Evolutionary conservation across 257 asterid genomes (phyloP).

Genomic region (Lantana camara): DNA sequence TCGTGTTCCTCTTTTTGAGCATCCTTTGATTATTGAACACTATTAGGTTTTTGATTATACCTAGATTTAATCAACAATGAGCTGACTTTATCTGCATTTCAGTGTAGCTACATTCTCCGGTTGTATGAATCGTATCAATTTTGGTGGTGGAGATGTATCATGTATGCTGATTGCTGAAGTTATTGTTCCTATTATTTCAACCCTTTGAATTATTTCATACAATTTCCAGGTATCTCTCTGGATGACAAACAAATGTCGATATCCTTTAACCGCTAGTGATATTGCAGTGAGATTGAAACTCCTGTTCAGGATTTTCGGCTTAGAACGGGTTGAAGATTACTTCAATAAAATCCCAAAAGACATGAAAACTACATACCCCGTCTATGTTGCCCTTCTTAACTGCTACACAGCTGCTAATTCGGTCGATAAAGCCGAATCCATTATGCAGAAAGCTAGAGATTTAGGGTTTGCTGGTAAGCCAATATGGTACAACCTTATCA

Average conservation of each 20-base stretch:
- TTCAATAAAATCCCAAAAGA: slow-evolving; percentile 43
- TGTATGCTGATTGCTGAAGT: no score
- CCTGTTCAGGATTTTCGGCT: slow-evolving; percentile 49
- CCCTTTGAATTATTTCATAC: background rate
- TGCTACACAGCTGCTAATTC: slow-evolving; percentile 53
- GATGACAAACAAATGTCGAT: slow-evolving; percentile 61
- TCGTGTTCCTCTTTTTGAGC: background rate
- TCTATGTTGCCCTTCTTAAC: slow-evolving; percentile 60
- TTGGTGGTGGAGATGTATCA: no score
- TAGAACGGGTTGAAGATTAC: slow-evolving; percentile 59
- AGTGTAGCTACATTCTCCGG: slow-evolving; percentile 1
- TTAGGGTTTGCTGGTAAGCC: slow-evolving; percentile 51
- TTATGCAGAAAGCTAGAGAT: slow-evolving; percentile 60
- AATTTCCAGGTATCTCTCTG: slow-evolving; percentile 62
- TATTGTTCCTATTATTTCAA: background rate
- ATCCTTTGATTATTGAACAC: background rate
- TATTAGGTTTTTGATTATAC: background rate
- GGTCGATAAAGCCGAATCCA: slow-evolving; percentile 66
- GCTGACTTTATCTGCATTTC: background rate
- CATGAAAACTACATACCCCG: slow-evolving; percentile 33
- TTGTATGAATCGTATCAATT: background rate
- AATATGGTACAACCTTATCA: slow-evolving; percentile 63
- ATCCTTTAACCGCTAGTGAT: slow-evolving; percentile 38
- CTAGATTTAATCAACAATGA: background rate
- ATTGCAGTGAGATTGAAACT: slow-evolving; percentile 48